These are phyloP conservation scores for Novymonas esmeraldas DNA, from an alignment of 208 protist genomes.

Conservation along the genomic window DNA sequence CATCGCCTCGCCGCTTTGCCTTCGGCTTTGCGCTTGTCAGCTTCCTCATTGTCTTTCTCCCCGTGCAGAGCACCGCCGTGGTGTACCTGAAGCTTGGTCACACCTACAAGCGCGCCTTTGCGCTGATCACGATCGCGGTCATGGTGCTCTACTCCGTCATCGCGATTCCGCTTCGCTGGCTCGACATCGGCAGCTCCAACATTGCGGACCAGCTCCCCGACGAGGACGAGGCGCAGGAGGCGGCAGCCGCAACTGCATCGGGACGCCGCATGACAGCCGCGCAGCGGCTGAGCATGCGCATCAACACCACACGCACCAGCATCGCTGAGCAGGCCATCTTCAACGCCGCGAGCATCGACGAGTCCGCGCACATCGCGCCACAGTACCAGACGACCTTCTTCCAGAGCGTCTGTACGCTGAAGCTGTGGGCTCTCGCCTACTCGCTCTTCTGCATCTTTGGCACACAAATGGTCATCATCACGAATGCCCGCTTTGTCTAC, in stretches of 20 bases:
- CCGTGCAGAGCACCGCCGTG: constrained; percentile 52
- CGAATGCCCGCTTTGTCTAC: constrained; percentile 82
- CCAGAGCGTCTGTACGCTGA: constrained; percentile 33
- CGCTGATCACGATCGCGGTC: constrained; percentile 37
- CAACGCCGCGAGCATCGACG: constrained; percentile 20
- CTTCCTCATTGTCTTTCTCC: constrained; percentile 68
- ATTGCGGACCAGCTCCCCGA: constrained; percentile 20
- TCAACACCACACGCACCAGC: constrained; percentile 34
- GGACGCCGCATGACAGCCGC: constrained; percentile 18
- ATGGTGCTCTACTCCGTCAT: constrained; percentile 44
- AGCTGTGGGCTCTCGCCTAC: constrained; percentile 62
- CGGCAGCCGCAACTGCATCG: background rate
- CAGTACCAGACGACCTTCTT: constrained; percentile 75
- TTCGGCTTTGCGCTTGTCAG: constrained; percentile 63
- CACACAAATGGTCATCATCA: constrained; percentile 65
- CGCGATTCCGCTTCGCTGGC: constrained; percentile 52
- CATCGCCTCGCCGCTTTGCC: constrained; percentile 63
- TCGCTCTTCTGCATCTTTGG: constrained; percentile 47
- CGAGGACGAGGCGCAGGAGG: background rate
- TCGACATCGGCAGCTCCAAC: constrained; percentile 44
- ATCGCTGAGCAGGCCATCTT: constrained; percentile 29
- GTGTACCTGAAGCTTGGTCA: constrained; percentile 40
- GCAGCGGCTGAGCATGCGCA: constrained; percentile 38
- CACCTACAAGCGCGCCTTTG: constrained; percentile 41
- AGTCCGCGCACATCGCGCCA: constrained; percentile 58